Evolutionary conservation across 2,329 filamentous ascomycete genomes (phyloP).

Genomic region (Cercospora berteroae): DNA sequence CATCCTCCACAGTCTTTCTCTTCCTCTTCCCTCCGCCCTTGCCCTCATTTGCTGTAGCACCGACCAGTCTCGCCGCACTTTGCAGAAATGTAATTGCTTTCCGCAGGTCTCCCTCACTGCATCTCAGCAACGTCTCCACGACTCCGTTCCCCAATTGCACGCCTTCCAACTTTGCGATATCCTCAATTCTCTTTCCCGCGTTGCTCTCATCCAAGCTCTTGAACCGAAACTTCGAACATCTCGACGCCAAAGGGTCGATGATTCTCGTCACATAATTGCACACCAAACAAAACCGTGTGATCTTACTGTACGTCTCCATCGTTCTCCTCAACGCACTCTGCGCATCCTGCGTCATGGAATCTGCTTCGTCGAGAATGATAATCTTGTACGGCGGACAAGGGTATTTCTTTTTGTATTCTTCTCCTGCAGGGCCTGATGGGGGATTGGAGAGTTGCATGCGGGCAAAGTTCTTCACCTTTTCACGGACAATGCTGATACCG

Average conservation of each 20-base stretch:
- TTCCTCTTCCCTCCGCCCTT: conserved; percentile 32
- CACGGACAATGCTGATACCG: conserved; percentile 92
- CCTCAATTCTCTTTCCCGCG: conserved; percentile 71
- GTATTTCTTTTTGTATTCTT: conserved; percentile 62
- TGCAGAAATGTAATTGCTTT: conserved; percentile 97
- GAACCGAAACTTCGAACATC: conserved; percentile 97
- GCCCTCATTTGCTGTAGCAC: conserved; percentile 46
- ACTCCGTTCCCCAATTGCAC: conserved; percentile 76
- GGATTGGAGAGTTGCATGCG: conserved; percentile 88
- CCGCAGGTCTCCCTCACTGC: conserved; percentile 88
- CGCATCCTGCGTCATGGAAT: conserved; percentile 98
- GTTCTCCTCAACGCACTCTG: conserved; percentile 88
- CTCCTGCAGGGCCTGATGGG: conserved; percentile 61
- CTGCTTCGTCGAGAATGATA: conserved; percentile 95
- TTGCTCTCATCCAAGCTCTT: conserved; percentile 90
- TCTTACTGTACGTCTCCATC: conserved; percentile 97
- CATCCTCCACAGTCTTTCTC: conserved; percentile 59
- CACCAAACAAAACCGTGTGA: conserved; percentile 94
- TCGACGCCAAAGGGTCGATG: conserved; percentile 88
- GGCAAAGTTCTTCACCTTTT: conserved; percentile 98
- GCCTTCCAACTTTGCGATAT: conserved; percentile 78
- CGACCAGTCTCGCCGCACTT: conserved; percentile 84
- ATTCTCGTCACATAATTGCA: conserved; percentile 99
- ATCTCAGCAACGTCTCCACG: conserved; percentile 77
- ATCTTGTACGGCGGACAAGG: conserved; percentile 99